Evolutionary conservation across 2,329 filamentous ascomycete species (phyloP).

Genomic region (Xylogone sp.): DNA sequence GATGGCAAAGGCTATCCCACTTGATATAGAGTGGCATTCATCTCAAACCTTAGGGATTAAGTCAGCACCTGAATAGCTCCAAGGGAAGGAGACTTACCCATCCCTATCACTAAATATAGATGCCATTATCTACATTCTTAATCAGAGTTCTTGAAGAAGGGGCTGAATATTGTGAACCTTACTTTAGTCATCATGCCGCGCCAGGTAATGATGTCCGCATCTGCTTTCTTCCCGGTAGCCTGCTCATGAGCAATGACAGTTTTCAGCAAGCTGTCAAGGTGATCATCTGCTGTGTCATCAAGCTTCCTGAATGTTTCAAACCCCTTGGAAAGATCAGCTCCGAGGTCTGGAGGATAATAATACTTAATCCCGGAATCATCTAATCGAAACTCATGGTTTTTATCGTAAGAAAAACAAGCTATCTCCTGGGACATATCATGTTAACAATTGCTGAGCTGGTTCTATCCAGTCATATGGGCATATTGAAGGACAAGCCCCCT

Average conservation of each 20-base stretch:
- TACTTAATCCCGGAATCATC: conserved; percentile 80
- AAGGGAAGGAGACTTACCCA: conserved; percentile 48
- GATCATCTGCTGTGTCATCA: conserved; percentile 79
- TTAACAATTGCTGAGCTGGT: neutral
- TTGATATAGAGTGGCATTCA: conserved; percentile 92
- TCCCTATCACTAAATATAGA: conserved; percentile 78
- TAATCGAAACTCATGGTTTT: conserved; percentile 70
- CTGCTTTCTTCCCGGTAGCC: conserved; percentile 60
- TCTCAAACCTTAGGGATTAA: conserved; percentile 67
- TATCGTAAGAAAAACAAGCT: conserved; percentile 88
- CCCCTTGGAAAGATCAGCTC: conserved; percentile 72
- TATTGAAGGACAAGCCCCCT: conserved; percentile 5
- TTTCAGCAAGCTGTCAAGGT: conserved; percentile 78
- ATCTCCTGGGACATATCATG: conserved; percentile 61
- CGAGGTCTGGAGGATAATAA: conserved; percentile 75
- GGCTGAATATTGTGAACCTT: conserved; percentile 11
- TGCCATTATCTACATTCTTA: conserved; percentile 67
- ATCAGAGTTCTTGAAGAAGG: conserved; percentile 2
- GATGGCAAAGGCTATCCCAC: conserved; percentile 45
- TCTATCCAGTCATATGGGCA: neutral
- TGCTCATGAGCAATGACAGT: conserved; percentile 73
- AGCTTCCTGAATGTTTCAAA: conserved; percentile 81
- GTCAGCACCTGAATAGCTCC: conserved; percentile 3
- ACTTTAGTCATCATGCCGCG: conserved; percentile 99
- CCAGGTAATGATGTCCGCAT: conserved; percentile 86